A percentile compares a stretch with the other conserved stretches of the same genome.
These are phyloP conservation scores for Exsudoporus frostii DNA, from an alignment of 768 basidiomycete genomes.

Conservation along the genomic window DNA sequence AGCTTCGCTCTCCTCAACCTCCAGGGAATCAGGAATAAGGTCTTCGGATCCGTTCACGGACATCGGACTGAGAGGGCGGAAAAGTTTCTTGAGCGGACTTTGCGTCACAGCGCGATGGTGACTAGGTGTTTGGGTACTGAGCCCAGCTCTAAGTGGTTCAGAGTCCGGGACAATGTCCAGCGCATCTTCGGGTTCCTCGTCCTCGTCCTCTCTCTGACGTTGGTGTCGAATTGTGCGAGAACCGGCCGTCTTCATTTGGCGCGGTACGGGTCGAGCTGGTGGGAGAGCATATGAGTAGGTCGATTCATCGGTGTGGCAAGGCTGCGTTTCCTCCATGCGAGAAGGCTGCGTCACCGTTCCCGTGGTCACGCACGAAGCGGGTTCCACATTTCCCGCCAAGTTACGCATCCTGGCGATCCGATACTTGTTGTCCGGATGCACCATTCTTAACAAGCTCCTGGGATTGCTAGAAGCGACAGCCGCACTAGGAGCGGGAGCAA, in stretches of 20 bases:
- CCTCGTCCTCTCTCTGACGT: background rate
- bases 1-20: constrained; percentile 32
- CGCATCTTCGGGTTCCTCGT: constrained; percentile 30
- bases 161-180: constrained; percentile 64
- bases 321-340: constrained; percentile 18
- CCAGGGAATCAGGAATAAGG: constrained; percentile 27
- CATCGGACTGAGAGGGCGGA: constrained; percentile 23
- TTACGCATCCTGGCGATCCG: constrained; percentile 27
- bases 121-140: constrained; percentile 7
- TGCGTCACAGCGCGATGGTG: background rate
- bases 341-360: constrained; percentile 17
- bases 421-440: constrained; percentile 33
- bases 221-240: background rate
- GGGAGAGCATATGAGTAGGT: background rate
- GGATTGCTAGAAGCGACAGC: constrained; percentile 25
- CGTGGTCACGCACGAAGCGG: constrained; percentile 10
- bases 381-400: constrained; percentile 20
- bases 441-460: constrained; percentile 32
- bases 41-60: constrained; percentile 25
- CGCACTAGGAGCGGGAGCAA: constrained; percentile 13
- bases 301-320: background rate
- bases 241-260: background rate
- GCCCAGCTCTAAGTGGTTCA: constrained; percentile 44
- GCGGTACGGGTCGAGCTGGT: background rate
- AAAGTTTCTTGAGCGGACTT: constrained; percentile 16